phyloP scores from a whole-genome alignment of 495 filamentous ascomycete species.

The Aeminium ludgeri region DNA sequence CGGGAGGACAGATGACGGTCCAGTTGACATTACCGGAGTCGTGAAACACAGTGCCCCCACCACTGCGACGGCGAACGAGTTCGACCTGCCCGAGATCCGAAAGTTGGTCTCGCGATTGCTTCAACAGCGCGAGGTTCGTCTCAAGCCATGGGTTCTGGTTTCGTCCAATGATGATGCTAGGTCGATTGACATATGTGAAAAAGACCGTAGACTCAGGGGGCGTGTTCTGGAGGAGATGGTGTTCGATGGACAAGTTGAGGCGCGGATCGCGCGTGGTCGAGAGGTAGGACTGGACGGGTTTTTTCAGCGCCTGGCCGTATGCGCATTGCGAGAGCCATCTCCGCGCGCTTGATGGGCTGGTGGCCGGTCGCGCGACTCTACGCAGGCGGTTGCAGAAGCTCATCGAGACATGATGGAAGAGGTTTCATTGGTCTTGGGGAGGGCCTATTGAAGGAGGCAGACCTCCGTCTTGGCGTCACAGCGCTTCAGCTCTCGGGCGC shows the following conservation, averaged over 20 bases:
- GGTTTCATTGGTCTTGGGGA: constrained; percentile 9
- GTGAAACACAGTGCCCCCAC: constrained; percentile 88
- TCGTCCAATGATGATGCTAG: constrained; percentile 76
- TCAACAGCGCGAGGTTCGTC: constrained; percentile 49
- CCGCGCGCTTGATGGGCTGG: background rate
- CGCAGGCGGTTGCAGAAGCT: constrained; percentile 9
- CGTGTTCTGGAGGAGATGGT: constrained; percentile 63
- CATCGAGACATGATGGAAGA: constrained; percentile 8
- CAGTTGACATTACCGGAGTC: constrained; percentile 88
- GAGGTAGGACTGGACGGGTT: constrained; percentile 51
- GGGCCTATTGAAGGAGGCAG: background rate
- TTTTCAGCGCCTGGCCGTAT: constrained; percentile 3
- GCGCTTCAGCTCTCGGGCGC: too few relatives aligned
- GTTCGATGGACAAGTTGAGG: constrained; percentile 89
- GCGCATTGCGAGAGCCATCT: constrained; percentile 8
- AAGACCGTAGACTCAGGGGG: constrained; percentile 54
- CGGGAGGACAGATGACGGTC: constrained; percentile 65
- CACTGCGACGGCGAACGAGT: constrained; percentile 67
- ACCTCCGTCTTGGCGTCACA: too few relatives aligned
- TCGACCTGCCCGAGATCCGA: constrained; percentile 29
- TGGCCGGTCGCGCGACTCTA: constrained; percentile 3
- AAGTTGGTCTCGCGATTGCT: constrained; percentile 9
- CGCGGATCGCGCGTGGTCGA: constrained; percentile 62
- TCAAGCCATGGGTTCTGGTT: constrained; percentile 98
- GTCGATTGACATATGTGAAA: constrained; percentile 74